Percentiles rank a stretch among this genome's conserved stretches.
Conservation (phyloP, 225 moss, liverwort and hornwort genomes). For the Physcomitrellopsis africana region DNA sequence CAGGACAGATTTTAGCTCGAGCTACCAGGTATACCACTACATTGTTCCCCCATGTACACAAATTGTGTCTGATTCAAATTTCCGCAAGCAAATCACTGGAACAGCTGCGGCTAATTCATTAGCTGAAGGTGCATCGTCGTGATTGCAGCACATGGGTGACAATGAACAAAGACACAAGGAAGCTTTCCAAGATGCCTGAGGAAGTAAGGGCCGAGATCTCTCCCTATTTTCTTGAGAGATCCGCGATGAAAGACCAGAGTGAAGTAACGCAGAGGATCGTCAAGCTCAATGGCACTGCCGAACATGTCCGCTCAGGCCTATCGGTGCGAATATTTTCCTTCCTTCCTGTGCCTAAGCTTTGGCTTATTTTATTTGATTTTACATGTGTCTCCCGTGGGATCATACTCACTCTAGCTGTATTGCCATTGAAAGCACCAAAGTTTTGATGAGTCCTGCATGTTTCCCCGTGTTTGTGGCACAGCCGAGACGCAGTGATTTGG, state of each 20-base stretch:
- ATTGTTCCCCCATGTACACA: too few relatives aligned
- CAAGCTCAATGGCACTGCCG: conserved; percentile 52
- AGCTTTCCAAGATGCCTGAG: conserved; percentile 70
- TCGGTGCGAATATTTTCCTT: conserved; percentile 42
- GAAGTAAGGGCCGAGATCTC: conserved; percentile 67
- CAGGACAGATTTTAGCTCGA: conserved; percentile 81
- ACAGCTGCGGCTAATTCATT: neutral
- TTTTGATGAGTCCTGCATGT: conserved; percentile 23
- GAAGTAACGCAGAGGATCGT: conserved; percentile 51
- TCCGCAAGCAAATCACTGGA: neutral
- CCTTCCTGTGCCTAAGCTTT: neutral
- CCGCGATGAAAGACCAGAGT: conserved; percentile 60
- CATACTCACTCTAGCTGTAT: too few relatives aligned
- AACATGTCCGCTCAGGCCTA: conserved; percentile 51
- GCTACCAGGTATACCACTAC: conserved; percentile 67
- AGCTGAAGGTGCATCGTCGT: conserved; percentile 15
- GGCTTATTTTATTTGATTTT: too few relatives aligned
- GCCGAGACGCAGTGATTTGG: conserved; percentile 81
- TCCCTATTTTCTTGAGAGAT: conserved; percentile 58
- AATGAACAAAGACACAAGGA: conserved; percentile 68
- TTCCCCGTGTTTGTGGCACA: conserved; percentile 41
- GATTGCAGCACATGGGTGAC: conserved; percentile 69
- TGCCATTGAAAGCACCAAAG: neutral
- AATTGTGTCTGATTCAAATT: neutral
- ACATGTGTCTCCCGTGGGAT: too few relatives aligned